Conservation (phyloP, 2,329 filamentous ascomycete species). For the Ophiocordyceps unilateralis region DNA sequence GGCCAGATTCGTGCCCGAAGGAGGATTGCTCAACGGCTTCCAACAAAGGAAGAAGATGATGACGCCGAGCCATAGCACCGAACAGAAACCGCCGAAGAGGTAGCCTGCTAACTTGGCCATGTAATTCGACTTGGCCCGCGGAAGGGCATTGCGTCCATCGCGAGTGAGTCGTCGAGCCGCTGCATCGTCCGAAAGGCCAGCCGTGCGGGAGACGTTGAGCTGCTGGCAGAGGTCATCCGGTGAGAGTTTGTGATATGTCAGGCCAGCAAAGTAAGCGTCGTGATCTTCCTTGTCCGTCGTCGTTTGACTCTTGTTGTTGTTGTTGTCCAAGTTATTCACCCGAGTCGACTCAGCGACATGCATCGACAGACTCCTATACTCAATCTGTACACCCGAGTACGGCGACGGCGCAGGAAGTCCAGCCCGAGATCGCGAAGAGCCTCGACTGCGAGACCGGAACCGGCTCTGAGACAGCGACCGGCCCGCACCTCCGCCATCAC, state of each 20-base stretch:
- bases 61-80: constrained; percentile 26
- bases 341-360: constrained; percentile 20
- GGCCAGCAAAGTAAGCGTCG: constrained; percentile 23
- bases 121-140: constrained; percentile 24
- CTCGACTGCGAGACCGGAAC: neutral
- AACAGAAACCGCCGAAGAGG: constrained; percentile 29
- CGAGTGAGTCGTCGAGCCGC: constrained; percentile 17
- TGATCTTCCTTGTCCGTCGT: constrained; percentile 16
- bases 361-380: constrained; percentile 23
- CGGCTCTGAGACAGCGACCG: neutral
- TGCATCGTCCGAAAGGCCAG: constrained; percentile 17
- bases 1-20: constrained; percentile 23
- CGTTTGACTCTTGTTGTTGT: constrained; percentile 4
- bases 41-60: constrained; percentile 31
- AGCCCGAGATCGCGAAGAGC: neutral
- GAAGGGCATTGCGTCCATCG: constrained; percentile 24
- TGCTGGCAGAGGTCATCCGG: constrained; percentile 19
- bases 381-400: constrained; percentile 19
- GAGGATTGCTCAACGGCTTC: constrained; percentile 26
- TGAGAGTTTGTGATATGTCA: constrained; percentile 20
- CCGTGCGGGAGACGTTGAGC: constrained; percentile 16
- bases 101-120: constrained; percentile 22
- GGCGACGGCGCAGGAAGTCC: constrained; percentile 8
- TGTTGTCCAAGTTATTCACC: constrained; percentile 7
- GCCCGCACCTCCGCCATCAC: neutral